A percentile compares a stretch with the other conserved stretches of the same genome.
Conservation (phyloP, 2,329 filamentous ascomycete genomes). For the Neopestalotiopsis rosae region DNA sequence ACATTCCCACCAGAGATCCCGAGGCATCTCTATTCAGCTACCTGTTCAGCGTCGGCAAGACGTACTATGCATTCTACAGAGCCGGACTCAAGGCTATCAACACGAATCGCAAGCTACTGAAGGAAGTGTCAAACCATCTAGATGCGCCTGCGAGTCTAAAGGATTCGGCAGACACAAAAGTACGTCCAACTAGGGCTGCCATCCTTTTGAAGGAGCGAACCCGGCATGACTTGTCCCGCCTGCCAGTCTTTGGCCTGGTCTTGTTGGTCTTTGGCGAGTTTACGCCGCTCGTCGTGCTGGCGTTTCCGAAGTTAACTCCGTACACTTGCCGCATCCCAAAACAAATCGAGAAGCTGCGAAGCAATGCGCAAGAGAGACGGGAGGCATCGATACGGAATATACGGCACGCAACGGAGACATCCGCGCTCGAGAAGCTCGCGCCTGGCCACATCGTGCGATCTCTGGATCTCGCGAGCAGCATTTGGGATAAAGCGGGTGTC, state of each 20-base stretch:
- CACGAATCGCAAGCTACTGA: conserved; percentile 64
- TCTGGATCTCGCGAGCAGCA: conserved; percentile 44
- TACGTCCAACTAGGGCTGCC: conserved; percentile 64
- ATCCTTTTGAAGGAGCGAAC: conserved; percentile 74
- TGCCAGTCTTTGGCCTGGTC: conserved; percentile 79
- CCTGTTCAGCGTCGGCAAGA: conserved; percentile 69
- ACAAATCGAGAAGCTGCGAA: conserved; percentile 67
- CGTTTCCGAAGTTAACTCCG: conserved; percentile 74
- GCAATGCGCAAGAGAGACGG: conserved; percentile 58
- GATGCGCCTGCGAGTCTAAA: conserved; percentile 28
- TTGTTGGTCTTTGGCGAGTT: conserved; percentile 84
- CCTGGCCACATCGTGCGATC: conserved; percentile 33
- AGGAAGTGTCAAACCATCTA: conserved; percentile 43
- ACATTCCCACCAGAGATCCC: conserved; percentile 61
- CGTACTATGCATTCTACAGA: conserved; percentile 88
- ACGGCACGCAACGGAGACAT: conserved; percentile 28
- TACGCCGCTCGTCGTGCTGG: conserved; percentile 78
- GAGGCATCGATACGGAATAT: conserved; percentile 52
- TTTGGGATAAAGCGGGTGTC: conserved; percentile 58
- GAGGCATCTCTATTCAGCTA: conserved; percentile 54
- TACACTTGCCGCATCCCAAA: conserved; percentile 81
- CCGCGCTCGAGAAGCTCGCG: neutral
- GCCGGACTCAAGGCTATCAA: conserved; percentile 77
- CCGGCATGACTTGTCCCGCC: conserved; percentile 73
- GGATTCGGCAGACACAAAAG: conserved; percentile 49